Conservation (phyloP, 331 rosid species). For the Quercus phellos region DNA sequence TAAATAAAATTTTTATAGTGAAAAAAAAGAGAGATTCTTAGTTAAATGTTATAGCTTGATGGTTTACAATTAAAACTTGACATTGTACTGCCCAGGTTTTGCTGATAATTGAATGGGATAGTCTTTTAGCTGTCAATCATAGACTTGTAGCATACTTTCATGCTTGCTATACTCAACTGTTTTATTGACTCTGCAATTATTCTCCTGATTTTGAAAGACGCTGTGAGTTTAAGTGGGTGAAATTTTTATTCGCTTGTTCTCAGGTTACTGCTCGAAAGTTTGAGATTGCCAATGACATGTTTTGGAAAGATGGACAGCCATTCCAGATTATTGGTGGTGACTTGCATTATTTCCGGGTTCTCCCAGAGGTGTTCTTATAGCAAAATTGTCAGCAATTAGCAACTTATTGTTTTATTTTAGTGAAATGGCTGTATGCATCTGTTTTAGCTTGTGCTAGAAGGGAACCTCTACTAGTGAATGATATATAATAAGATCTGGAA, state of each 20-base stretch:
- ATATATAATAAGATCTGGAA: not conserved
- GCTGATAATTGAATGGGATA: not conserved
- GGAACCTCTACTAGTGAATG: not conserved
- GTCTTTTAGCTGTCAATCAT: not conserved
- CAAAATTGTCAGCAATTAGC: not conserved
- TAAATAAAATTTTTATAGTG: too few species aligned
- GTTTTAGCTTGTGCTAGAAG: not conserved
- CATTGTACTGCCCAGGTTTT: not conserved
- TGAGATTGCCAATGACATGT: slow-evolving; percentile 63
- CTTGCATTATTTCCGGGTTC: slow-evolving; percentile 25
- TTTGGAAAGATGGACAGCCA: slow-evolving; percentile 84
- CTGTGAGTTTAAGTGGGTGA: not conserved
- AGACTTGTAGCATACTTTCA: not conserved
- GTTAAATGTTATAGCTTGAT: not conserved
- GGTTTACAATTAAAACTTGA: not conserved
- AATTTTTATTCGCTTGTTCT: not conserved
- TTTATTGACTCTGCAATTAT: not conserved
- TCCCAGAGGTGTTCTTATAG: slow-evolving; percentile 66
- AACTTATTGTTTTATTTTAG: not conserved
- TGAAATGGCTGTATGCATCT: too few species aligned
- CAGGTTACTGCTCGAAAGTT: slow-evolving; percentile 54
- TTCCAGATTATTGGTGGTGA: slow-evolving; percentile 44
- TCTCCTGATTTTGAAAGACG: not conserved
- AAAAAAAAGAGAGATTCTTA: not conserved
- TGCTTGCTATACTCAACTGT: not conserved